Evolutionary conservation across 345 rosid species (phyloP).

Genomic region (Gynandropsis gynandra): DNA sequence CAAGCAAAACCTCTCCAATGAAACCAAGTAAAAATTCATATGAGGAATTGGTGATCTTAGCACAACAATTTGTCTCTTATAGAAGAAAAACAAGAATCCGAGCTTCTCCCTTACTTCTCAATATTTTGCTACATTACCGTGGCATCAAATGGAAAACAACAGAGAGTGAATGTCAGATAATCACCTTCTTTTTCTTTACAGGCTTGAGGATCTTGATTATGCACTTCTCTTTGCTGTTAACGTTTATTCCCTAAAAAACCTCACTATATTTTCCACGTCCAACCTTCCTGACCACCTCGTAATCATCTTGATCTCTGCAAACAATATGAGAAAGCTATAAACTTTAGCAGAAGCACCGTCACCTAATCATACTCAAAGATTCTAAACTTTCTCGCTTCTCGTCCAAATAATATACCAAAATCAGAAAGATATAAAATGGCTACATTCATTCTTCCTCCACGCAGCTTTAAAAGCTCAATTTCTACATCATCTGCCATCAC

Average conservation of each 20-base stretch:
- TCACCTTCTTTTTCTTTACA: constrained; percentile 83
- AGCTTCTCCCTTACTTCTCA: background rate
- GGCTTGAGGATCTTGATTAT: constrained; percentile 87
- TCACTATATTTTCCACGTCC: constrained; percentile 82
- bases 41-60: too few relatives aligned
- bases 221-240: constrained; percentile 57
- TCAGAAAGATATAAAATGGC: constrained; percentile 4
- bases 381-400: too few relatives aligned
- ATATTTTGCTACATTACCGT: background rate
- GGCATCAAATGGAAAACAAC: background rate
- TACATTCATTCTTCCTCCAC: constrained; percentile 1
- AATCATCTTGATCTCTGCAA: constrained; percentile 50
- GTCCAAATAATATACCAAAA: background rate
- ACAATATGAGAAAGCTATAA: constrained; percentile 13
- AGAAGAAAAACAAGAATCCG: too few relatives aligned
- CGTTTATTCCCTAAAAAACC: constrained; percentile 76
- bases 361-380: background rate
- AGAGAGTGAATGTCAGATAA: background rate
- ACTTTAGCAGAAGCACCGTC: too few relatives aligned
- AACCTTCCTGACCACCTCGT: too few relatives aligned
- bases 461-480: background rate
- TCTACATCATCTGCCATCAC: background rate
- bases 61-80: too few relatives aligned
- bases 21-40: background rate
- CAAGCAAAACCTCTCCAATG: background rate